Base-by-base conservation (phyloP, 2,329 filamentous ascomycete species). In the Penicillium sp. region DNA sequence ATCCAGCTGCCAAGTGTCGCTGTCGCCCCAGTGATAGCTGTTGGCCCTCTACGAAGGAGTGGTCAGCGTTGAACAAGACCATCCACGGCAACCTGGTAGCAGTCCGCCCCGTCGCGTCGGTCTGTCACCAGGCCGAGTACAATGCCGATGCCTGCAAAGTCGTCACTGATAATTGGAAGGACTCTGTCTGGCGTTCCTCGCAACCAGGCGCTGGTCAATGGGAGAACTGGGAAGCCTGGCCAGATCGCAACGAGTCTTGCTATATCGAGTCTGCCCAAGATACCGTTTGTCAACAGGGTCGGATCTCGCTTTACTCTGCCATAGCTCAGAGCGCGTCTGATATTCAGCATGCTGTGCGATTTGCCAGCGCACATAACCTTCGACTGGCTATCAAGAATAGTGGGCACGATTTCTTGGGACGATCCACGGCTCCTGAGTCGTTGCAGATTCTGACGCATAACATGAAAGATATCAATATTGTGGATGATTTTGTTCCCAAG, bases 181-280 rank as follows among this genome's bases (percentile, higher is more conserved):
- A 76, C 56, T 76, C 76, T 19, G 59, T 65, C 51, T 81, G 78
- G 77, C 74, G 78, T 49, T 71, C 72, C 13, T 61, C 71, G 10
- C 68, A 77, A 38, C 76, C 78, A 40, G 76, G 74, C 57, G 76
- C 77, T 5, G 68, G 76, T 10, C 76, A 78, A 56, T 75, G 72
- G 66, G 65, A 72, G 49, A 80, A 78, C 63, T 81, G 78, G 73
- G 79, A 80, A 56, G 72, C 75, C 7, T 78, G 76, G 73, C 72
- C 75, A 4, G 70, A 73, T 37, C 67, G 63, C 1, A 70, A 78
- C 53, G 67, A 80, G 60, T 74, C 62, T 15, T 80, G 79, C 61
- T 76, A 76, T 53, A 67, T 79, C 17, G 75, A 74, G 37, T 70
- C 64, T 1, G 62, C 70, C 5, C 56, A 57, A 35, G 53, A 61